Evolutionary conservation across 768 basidiomycete genomes (phyloP).

Genomic region (Tubosaeta brunneosetosa): DNA sequence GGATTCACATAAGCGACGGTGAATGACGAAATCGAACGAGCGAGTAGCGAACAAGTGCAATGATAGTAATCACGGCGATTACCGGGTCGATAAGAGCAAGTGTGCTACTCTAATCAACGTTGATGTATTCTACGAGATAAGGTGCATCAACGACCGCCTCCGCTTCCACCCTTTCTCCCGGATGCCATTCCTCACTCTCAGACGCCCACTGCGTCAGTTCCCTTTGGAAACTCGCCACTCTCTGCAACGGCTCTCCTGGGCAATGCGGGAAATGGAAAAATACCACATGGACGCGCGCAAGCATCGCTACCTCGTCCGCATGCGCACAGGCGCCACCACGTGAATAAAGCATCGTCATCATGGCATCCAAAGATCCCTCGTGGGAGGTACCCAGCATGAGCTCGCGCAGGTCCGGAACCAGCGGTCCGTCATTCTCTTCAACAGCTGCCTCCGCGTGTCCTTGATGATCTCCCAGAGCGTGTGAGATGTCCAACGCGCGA

Average conservation of each 20-base stretch:
- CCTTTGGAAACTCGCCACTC: neutral
- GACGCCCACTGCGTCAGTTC: neutral
- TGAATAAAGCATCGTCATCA: slow-evolving; percentile 10
- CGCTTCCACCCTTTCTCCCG: neutral
- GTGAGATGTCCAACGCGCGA: slow-evolving; percentile 4
- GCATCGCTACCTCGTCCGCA: neutral
- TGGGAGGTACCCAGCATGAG: slow-evolving; percentile 14
- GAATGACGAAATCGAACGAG: no score
- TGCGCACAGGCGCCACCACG: slow-evolving; percentile 1
- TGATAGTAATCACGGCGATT: no score
- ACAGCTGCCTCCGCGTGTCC: neutral
- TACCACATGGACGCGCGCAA: slow-evolving; percentile 5
- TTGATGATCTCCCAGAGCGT: neutral
- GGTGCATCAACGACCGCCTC: slow-evolving; percentile 4
- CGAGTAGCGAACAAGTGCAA: no score
- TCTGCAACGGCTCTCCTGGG: neutral
- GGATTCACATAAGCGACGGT: no score
- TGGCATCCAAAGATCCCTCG: slow-evolving; percentile 6
- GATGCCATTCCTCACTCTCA: neutral
- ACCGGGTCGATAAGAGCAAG: no score
- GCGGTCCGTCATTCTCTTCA: neutral
- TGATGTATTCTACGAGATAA: slow-evolving; percentile 6
- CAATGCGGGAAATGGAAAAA: neutral
- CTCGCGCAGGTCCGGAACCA: slow-evolving; percentile 10
- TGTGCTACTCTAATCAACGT: neutral